These are phyloP conservation scores for Cryptococcus jaspeensis DNA, from an alignment of 1,284 basidiomycete genomes.

Conservation along the genomic window DNA sequence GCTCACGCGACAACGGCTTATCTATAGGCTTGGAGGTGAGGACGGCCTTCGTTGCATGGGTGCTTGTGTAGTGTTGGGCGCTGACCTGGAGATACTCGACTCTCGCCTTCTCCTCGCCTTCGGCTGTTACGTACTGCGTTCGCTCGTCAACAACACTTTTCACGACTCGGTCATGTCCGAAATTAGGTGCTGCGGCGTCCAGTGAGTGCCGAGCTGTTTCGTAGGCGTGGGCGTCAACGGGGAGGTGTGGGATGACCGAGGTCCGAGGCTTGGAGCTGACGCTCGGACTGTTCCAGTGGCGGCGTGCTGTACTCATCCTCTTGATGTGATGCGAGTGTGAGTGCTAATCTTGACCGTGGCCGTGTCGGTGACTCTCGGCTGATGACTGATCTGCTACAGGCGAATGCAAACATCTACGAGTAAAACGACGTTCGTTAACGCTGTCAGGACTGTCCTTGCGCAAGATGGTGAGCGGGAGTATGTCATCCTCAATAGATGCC, in stretches of 20 bases:
- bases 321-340: conserved; percentile 83
- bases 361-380: not conserved
- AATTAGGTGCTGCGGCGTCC: conserved; percentile 32
- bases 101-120: not conserved
- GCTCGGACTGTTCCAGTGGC: conserved; percentile 61
- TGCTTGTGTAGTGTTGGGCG: not conserved
- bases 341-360: conserved; percentile 6
- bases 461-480: conserved; percentile 32
- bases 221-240: too few relatives aligned
- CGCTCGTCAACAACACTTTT: not conserved
- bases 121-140: not conserved
- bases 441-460: conserved; percentile 30
- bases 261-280: conserved; percentile 8
- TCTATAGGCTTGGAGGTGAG: conserved; percentile 26
- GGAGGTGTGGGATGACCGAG: too few relatives aligned
- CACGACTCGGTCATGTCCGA: conserved; percentile 16
- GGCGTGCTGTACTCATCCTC: conserved; percentile 77
- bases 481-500: not conserved
- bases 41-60: not conserved
- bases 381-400: conserved; percentile 17
- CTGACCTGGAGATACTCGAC: not conserved
- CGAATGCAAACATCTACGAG: conserved; percentile 47
- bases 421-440: conserved; percentile 33
- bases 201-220: conserved; percentile 21
- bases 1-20: not conserved